phyloP scores from a whole-genome alignment of 1,284 basidiomycete species.

The Stereum hirsutum region DNA sequence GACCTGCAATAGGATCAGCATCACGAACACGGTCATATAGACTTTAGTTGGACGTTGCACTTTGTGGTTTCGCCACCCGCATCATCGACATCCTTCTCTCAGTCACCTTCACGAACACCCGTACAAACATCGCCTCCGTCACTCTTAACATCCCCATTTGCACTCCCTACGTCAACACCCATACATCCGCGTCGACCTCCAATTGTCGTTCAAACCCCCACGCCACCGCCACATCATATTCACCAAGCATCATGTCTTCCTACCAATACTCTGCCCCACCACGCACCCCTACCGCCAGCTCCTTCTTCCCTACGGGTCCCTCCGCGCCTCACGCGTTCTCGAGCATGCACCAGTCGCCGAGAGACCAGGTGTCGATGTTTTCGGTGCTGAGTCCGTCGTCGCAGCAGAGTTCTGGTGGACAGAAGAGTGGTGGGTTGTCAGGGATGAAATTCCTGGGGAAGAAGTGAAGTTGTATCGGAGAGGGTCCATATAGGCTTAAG shows the following conservation, averaged over 20 bases:
- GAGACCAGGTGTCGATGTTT: slow-evolving; percentile 58
- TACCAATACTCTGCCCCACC: slow-evolving; percentile 21
- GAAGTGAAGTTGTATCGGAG: too few relatives aligned
- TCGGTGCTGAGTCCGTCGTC: slow-evolving; percentile 35
- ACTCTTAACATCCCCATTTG: too few relatives aligned
- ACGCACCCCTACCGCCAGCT: slow-evolving; percentile 17
- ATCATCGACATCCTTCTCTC: background rate
- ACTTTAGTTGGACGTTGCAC: background rate
- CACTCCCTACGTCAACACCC: background rate
- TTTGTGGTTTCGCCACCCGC: background rate
- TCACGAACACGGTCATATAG: too few relatives aligned
- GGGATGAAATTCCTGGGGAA: slow-evolving; percentile 22
- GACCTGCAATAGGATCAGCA: too few relatives aligned
- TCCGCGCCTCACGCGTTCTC: slow-evolving; percentile 47
- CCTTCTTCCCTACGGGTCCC: slow-evolving; percentile 28
- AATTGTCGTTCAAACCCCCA: background rate
- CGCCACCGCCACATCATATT: background rate
- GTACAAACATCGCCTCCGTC: background rate
- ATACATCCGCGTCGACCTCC: background rate
- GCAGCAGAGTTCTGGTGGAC: too few relatives aligned
- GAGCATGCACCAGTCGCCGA: slow-evolving; percentile 55
- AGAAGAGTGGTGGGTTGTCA: too few relatives aligned
- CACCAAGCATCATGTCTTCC: slow-evolving; percentile 14
- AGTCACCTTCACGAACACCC: background rate
- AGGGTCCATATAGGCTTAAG: too few relatives aligned